These are phyloP conservation scores for Luffa aegyptiaca DNA, from an alignment of 306 rosid species.

Conservation along the genomic window DNA sequence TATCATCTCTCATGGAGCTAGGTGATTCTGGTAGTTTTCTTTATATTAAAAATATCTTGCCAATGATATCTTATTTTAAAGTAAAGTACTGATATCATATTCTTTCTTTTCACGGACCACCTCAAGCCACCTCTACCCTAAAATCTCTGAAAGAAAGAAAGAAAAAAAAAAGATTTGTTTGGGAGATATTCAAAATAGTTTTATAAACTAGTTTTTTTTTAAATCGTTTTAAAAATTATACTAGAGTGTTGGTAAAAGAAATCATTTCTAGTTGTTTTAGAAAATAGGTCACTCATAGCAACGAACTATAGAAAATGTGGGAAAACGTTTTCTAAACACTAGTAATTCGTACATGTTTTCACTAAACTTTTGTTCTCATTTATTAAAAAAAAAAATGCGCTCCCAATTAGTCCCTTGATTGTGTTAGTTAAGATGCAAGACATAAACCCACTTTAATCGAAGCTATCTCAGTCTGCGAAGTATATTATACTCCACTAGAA, in stretches of 20 bases:
- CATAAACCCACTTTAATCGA: background rate
- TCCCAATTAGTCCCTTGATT: background rate
- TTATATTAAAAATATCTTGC: background rate
- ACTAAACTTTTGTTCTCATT: background rate
- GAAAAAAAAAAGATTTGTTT: background rate
- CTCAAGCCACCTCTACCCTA: slow-evolving; percentile 2
- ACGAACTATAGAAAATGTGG: background rate
- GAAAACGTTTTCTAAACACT: background rate
- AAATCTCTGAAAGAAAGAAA: background rate
- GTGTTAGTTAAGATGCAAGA: background rate
- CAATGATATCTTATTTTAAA: background rate
- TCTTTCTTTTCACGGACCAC: background rate
- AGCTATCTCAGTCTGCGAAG: background rate
- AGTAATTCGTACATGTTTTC: background rate
- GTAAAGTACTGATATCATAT: background rate
- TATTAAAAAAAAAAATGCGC: background rate
- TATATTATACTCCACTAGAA: background rate
- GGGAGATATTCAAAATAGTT: background rate
- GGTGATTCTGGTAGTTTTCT: slow-evolving; percentile 1
- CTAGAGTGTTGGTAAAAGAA: background rate
- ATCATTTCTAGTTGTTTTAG: background rate
- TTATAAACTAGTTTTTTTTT: background rate
- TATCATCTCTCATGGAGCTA: background rate
- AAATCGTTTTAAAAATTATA: background rate
- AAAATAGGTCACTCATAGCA: background rate